Base-by-base conservation (phyloP, 1,284 basidiomycete species). In the Thecaphora thlaspeos region DNA sequence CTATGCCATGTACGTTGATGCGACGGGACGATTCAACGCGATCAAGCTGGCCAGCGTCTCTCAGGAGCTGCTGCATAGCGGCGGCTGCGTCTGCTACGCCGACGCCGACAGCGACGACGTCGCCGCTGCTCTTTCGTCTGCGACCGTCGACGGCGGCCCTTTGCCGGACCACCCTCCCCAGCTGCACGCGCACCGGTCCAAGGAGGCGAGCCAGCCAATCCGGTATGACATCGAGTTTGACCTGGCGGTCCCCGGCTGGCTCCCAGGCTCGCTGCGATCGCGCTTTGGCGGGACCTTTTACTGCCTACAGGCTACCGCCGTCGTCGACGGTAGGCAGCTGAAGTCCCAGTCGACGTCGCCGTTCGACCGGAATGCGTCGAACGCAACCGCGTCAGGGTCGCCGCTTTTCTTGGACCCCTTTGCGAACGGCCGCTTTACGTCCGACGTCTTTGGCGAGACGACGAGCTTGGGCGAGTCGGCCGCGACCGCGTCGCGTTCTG, bases 241-340 rank as follows among this genome's bases (percentile, higher is more conserved):
- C 40, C 53, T 77, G 19, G 68, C 67, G 23, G 48, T 71, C 12
- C 75, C 75, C 2, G 75, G 75, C 15, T 77, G 75, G 74, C 47
- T 77, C 11, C 75, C 75, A 3, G 71, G 66, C n/a, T 72, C 67
- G 12, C 51, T 73, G 21, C 53, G 54, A n/a, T 62, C 74, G 12
- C 67, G 73, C 11, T 71, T 70, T 17, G 69, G 71, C 10, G 70
- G 69, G 17, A 76, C 70, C 12, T 77, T 77, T 46, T 77, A 76
- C 52, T 70, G 62, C 44, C 47, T 77, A 1, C 54, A 68, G 19
- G 71, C 75, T 18, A 51, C 39, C 7, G 73, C 68, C 3, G 41
- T 43, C 19, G 50, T 75, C 19, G 45, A 51, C 22, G 61, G 64
- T 9, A 11, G 38, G 11, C 21, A 19, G n/a, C 4, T 34, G 11